Conservation (phyloP, 495 filamentous ascomycete species). For the Talaromyces thailandensis region DNA sequence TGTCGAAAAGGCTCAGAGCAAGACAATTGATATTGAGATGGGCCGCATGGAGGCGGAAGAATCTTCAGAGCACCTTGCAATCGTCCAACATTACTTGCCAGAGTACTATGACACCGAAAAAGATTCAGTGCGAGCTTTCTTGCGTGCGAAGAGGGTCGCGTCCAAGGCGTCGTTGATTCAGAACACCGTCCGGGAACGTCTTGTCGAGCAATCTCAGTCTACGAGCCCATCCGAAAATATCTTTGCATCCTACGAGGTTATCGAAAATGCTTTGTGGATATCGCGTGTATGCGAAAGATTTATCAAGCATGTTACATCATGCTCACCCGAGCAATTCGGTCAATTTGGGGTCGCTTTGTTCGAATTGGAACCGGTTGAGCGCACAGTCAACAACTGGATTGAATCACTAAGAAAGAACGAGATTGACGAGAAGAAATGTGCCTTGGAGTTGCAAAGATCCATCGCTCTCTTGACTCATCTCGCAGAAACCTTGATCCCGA, state of each 20-base stretch:
- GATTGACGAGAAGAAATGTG: constrained; percentile 73
- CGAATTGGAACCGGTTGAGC: constrained; percentile 88
- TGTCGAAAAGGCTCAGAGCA: constrained; percentile 82
- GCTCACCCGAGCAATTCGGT: constrained; percentile 66
- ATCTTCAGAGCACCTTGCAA: constrained; percentile 76
- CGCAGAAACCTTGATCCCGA: constrained; percentile 66
- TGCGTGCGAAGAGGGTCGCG: constrained; percentile 78
- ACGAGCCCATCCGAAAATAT: constrained; percentile 56
- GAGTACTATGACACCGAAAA: constrained; percentile 71
- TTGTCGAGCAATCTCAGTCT: constrained; percentile 45
- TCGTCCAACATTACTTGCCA: constrained; percentile 81
- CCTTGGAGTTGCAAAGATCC: constrained; percentile 63
- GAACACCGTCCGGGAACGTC: constrained; percentile 67
- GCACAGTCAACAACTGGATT: constrained; percentile 82
- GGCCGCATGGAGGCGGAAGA: constrained; percentile 83
- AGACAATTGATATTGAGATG: constrained; percentile 86
- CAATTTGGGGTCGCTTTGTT: constrained; percentile 68
- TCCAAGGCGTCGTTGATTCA: constrained; percentile 82
- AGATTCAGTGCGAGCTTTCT: constrained; percentile 74
- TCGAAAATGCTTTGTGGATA: constrained; percentile 84
- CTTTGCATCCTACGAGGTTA: constrained; percentile 65
- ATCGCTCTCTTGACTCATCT: constrained; percentile 83
- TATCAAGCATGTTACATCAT: constrained; percentile 64
- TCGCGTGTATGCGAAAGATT: constrained; percentile 75
- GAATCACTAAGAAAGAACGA: constrained; percentile 77